Conservation (phyloP, 331 rosid species). For the Rhamnella rubrinervis region DNA sequence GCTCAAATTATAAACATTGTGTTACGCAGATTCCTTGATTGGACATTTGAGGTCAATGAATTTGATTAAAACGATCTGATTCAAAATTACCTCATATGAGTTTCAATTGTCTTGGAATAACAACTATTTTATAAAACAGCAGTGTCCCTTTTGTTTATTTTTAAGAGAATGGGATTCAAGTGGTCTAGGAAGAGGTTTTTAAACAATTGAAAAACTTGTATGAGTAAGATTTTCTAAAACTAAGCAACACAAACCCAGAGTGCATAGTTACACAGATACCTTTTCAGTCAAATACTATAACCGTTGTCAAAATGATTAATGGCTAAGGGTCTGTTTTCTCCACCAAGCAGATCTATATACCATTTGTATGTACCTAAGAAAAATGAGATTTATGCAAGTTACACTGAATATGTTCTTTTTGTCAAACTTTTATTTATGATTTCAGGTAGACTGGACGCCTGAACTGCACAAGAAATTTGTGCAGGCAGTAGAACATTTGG, state of each 20-base stretch:
- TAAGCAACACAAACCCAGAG: too few species aligned
- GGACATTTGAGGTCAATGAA: not conserved
- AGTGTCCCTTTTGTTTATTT: not conserved
- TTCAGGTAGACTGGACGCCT: conserved; percentile 94
- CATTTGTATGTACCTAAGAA: not conserved
- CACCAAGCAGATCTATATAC: not conserved
- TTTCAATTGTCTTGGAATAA: not conserved
- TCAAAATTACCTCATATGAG: not conserved
- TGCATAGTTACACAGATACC: not conserved
- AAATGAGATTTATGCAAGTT: not conserved
- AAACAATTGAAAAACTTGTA: not conserved
- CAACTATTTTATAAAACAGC: not conserved
- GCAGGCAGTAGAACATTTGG: conserved; percentile 89
- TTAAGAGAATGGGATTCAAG: not conserved
- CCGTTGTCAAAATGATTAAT: not conserved
- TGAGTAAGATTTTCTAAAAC: not conserved
- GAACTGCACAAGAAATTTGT: conserved; percentile 89
- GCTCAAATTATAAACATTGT: too few species aligned
- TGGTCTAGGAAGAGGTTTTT: not conserved
- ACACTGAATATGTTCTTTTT: not conserved
- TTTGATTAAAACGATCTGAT: not conserved
- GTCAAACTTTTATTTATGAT: conserved; percentile 12
- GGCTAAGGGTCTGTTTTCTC: not conserved
- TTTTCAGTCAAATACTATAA: not conserved
- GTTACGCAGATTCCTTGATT: not conserved